phyloP scores from a whole-genome alignment of 2,329 filamentous ascomycete species.

The Ceratocystis harringtonii region DNA sequence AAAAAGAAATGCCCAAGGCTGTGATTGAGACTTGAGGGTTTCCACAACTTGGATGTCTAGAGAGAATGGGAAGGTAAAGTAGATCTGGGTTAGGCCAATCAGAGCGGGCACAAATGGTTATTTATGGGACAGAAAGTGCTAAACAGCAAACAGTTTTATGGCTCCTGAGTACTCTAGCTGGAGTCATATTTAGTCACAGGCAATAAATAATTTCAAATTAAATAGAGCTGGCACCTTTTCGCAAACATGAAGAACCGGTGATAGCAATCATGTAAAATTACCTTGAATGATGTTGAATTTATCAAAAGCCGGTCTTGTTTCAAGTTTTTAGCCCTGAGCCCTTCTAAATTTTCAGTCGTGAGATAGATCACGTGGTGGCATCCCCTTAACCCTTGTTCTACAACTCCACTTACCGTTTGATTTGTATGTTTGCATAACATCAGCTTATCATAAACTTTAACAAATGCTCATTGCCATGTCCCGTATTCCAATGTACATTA shows the following conservation, averaged over 20 bases:
- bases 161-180: neutral
- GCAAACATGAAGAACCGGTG: too few species aligned
- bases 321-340: neutral
- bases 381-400: neutral
- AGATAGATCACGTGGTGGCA: neutral
- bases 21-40: constrained; percentile 4
- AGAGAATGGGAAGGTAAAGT: neutral
- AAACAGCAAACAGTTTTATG: neutral
- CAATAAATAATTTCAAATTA: neutral
- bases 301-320: too few species aligned
- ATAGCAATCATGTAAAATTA: too few species aligned
- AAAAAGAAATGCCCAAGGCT: neutral
- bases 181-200: neutral
- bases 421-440: neutral
- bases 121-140: neutral
- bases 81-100: neutral
- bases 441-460: too few species aligned
- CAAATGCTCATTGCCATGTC: too few species aligned
- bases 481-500: too few species aligned
- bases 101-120: neutral
- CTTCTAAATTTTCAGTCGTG: neutral
- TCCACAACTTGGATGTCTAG: constrained; percentile 1
- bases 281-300: too few species aligned
- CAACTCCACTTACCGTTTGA: neutral
- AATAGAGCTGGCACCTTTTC: too few species aligned